These are phyloP conservation scores for Ophiostoma perfectum DNA, from an alignment of 2,329 filamentous ascomycete genomes.

Conservation along the genomic window DNA sequence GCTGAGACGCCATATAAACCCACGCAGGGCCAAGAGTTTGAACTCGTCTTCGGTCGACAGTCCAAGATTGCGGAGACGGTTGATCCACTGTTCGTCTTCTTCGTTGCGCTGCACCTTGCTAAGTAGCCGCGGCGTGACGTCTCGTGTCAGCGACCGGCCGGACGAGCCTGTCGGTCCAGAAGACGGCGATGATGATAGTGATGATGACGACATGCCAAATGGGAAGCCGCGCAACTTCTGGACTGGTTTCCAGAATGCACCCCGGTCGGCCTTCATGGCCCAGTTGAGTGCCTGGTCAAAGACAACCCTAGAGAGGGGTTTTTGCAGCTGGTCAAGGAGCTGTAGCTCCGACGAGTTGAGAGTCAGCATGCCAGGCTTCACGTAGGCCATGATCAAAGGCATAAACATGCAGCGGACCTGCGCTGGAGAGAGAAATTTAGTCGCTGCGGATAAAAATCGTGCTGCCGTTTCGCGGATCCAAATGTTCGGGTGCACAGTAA, in stretches of 20 bases:
- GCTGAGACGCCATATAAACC: conserved; percentile 86
- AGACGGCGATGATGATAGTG: background rate
- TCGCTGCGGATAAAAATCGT: conserved; percentile 45
- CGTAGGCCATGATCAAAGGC: conserved; percentile 73
- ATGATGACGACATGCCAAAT: conserved; percentile 51
- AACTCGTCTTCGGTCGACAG: conserved; percentile 78
- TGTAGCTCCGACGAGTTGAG: conserved; percentile 52
- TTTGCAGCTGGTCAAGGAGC: conserved; percentile 76
- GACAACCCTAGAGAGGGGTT: conserved; percentile 69
- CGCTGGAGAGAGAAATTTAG: conserved; percentile 68
- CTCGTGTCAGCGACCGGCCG: background rate
- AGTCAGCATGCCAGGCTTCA: conserved; percentile 62
- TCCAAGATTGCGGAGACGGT: conserved; percentile 75
- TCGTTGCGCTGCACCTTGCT: conserved; percentile 69
- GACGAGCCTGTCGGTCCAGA: background rate
- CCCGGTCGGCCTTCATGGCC: conserved; percentile 75
- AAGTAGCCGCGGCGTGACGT: conserved; percentile 44
- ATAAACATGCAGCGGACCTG: conserved; percentile 79
- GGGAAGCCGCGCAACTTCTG: conserved; percentile 59
- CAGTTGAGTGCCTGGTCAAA: conserved; percentile 82
- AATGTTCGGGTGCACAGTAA: conserved; percentile 87
- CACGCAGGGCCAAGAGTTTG: conserved; percentile 77
- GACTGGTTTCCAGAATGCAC: conserved; percentile 79
- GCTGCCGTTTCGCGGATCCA: conserved; percentile 86
- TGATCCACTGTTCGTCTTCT: conserved; percentile 92